Evolutionary conservation across 441 rosid genomes (phyloP), one percentile per base, ranked within the genome.

Genomic region (Flueggea neowawraea): DNA sequence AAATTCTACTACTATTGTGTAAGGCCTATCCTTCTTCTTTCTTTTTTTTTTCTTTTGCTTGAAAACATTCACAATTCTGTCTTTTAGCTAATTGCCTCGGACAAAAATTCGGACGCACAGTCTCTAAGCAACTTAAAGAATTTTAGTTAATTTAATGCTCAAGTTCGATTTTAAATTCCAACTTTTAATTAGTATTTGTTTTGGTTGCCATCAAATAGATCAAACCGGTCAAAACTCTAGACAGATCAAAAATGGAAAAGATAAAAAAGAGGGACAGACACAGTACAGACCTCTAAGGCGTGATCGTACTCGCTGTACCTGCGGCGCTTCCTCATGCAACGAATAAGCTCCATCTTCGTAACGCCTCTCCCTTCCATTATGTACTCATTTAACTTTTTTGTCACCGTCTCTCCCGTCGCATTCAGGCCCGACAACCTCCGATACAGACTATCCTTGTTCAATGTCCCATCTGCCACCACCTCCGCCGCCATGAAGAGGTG

Each of bases 241-340:
- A 22, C 28, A 22, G 28, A 22, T 22, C 1, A 22, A 1, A 22
- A 22, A 22, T 22, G 28, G 28, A 97, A 62, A 22, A 2, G 28
- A 22, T 22, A 22, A 36, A 36, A 36, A 36, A 36, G 41, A 36
- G 41, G 41, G 41, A 8, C 41, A 36, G 9, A 36, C 6, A 36
- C 41, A 36, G 41, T 87, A 88, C 81, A 3, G 79, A 93, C 98
- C 95, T 90, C 87, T 44, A 87, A 87, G 22, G 90, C 92, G 54
- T 82, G 85, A 52, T 82, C 66, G 71, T 69, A 74, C 16, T 80
- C 80, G 15, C 79, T 63, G 70, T 75, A 85, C 58, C 67, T 82
- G 72, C 96, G 97, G 36, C 91, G 86, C 60, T 71, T 67, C 61
- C 57, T 84, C 59, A 83, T 62, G 75, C 82, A 82, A 13, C 74